Evolutionary conservation across 257 asterid genomes (phyloP).

Genomic region (Salvia hispanica): DNA sequence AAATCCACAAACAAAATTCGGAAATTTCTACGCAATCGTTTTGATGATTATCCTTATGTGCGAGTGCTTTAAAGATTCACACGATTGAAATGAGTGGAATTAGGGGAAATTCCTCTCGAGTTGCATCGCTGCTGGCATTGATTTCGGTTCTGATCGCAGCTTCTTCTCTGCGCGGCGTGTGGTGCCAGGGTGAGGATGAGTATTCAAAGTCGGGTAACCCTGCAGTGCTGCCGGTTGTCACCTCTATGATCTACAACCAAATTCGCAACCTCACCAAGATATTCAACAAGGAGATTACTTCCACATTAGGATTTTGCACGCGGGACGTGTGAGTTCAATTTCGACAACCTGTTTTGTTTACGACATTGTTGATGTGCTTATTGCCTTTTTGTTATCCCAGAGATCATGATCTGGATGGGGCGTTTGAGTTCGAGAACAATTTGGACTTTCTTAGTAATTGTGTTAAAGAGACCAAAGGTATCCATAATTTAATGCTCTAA

Average conservation of each 20-base stretch:
- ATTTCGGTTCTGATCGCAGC: slow-evolving; percentile 49
- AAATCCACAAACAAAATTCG: not conserved
- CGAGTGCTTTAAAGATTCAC: slow-evolving; percentile 35
- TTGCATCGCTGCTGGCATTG: slow-evolving; percentile 51
- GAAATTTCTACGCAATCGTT: not conserved
- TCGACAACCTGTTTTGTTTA: slow-evolving; percentile 12
- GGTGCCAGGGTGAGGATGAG: slow-evolving; percentile 59
- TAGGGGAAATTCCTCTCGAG: slow-evolving; percentile 57
- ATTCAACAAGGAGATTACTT: slow-evolving; percentile 62
- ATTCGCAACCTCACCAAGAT: slow-evolving; percentile 73
- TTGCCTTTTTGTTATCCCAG: slow-evolving; percentile 49
- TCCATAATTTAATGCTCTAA: not conserved
- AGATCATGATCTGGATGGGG: slow-evolving; percentile 75
- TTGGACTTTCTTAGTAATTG: slow-evolving; percentile 84
- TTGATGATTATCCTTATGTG: slow-evolving; percentile 45
- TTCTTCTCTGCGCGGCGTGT: slow-evolving; percentile 41
- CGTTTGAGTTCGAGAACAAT: slow-evolving; percentile 70
- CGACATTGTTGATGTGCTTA: slow-evolving; percentile 22
- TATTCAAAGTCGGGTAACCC: slow-evolving; percentile 47
- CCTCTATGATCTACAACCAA: slow-evolving; percentile 74
- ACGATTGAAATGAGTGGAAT: slow-evolving; percentile 74
- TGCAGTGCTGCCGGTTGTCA: slow-evolving; percentile 54
- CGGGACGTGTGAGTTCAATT: slow-evolving; percentile 69
- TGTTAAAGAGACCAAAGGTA: slow-evolving; percentile 70
- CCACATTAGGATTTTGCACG: slow-evolving; percentile 74